A percentile compares a stretch with the other conserved stretches of the same genome.
These are phyloP conservation scores for Lactarius hatsudake DNA, from an alignment of 768 basidiomycete genomes.

Conservation along the genomic window DNA sequence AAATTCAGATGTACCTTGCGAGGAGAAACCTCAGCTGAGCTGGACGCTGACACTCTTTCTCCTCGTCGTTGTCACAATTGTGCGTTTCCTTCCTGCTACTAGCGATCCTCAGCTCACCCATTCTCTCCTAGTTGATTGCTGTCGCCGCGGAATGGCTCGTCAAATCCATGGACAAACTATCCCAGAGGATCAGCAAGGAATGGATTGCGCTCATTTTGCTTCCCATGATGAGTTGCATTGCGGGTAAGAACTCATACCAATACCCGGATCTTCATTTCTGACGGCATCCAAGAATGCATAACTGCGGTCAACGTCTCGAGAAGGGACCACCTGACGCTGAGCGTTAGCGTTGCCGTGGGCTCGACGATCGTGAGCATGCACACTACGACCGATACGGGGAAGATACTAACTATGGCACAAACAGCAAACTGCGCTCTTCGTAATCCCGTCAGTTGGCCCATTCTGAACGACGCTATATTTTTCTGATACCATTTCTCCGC, in stretches of 20 bases:
- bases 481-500: constrained; percentile 4
- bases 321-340: constrained; percentile 77
- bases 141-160: constrained; percentile 75
- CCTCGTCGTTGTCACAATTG: constrained; percentile 21
- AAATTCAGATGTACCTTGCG: background rate
- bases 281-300: constrained; percentile 60
- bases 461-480: background rate
- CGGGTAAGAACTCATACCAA: constrained; percentile 45
- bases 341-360: constrained; percentile 81
- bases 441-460: constrained; percentile 51
- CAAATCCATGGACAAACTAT: constrained; percentile 78
- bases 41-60: constrained; percentile 22
- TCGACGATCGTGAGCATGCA: constrained; percentile 61
- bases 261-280: constrained; percentile 7
- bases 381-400: background rate
- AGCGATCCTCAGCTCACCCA: background rate
- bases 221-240: constrained; percentile 77
- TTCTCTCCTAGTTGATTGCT: constrained; percentile 45
- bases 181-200: constrained; percentile 69
- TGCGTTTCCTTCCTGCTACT: constrained; percentile 6
- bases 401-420: constrained; percentile 6
- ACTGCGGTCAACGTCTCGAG: constrained; percentile 90
- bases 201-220: constrained; percentile 89
- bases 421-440: constrained; percentile 71
- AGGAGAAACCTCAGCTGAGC: constrained; percentile 24